Conservation (phyloP, 2,329 filamentous ascomycete species). For the Sporothrix protearum region DNA sequence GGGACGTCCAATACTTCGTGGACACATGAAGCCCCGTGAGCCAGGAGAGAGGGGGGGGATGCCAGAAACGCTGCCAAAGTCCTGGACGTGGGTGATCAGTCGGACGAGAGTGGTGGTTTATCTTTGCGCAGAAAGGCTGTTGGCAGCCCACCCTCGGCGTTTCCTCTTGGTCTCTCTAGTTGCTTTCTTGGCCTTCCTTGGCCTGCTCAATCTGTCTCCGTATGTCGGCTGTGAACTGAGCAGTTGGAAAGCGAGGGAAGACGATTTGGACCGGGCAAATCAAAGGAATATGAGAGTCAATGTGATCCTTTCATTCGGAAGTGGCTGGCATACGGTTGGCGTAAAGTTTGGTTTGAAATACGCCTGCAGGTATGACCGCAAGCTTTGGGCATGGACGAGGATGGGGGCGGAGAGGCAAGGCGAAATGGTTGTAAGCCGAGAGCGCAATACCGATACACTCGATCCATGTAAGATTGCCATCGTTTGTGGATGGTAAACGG, state of each 20-base stretch:
- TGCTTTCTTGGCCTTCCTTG: background rate
- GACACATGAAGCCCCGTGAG: background rate
- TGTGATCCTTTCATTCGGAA: background rate
- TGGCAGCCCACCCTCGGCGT: background rate
- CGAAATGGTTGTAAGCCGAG: background rate
- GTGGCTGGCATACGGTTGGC: background rate
- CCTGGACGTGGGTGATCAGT: background rate
- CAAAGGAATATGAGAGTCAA: background rate
- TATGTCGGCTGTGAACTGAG: background rate
- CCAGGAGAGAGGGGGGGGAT: background rate
- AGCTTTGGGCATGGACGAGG: background rate
- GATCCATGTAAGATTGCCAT: background rate
- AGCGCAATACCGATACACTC: background rate
- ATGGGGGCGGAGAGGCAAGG: background rate
- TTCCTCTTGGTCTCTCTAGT: background rate
- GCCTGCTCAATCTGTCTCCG: background rate
- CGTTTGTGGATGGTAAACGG: background rate
- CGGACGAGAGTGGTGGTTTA: background rate
- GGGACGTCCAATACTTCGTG: constrained; percentile 7
- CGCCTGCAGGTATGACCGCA: background rate
- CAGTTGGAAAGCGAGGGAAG: background rate
- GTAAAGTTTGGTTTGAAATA: background rate
- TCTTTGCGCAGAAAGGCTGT: constrained; percentile 13
- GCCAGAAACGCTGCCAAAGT: background rate
- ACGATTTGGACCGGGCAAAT: background rate